Conservation (phyloP, 257 asterid species). For the Gynochthodes officinalis region DNA sequence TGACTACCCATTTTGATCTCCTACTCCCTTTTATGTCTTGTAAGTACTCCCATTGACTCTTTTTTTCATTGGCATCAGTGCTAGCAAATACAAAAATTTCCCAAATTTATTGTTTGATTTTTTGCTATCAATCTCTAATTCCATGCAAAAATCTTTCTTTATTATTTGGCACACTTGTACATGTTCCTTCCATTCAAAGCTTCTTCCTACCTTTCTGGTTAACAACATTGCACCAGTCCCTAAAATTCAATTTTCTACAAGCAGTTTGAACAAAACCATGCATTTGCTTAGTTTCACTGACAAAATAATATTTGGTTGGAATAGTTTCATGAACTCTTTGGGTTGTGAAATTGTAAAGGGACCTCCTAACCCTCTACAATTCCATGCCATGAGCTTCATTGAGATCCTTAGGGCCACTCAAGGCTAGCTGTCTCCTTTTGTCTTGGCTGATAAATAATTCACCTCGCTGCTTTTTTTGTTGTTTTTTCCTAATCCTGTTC, state of each 20-base stretch:
- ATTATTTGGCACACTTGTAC: background rate
- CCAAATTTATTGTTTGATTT: rapidly evolving
- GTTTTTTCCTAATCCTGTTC: too few species aligned
- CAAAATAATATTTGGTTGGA: background rate
- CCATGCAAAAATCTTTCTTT: background rate
- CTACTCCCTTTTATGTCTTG: background rate
- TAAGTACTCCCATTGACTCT: background rate
- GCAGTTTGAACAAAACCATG: background rate
- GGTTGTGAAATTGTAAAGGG: background rate
- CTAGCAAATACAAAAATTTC: background rate
- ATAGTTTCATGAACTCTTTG: background rate
- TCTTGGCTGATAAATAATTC: too few species aligned
- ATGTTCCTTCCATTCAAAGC: background rate
- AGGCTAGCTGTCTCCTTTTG: too few species aligned
- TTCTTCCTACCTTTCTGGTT: background rate
- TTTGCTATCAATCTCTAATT: background rate
- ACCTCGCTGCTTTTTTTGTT: too few species aligned
- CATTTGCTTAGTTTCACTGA: background rate
- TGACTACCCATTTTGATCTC: background rate
- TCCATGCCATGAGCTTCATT: background rate
- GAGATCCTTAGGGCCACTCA: too few species aligned
- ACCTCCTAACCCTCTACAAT: background rate
- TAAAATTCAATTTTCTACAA: background rate
- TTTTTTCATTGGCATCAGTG: background rate
- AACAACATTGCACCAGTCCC: rapidly evolving